Evolutionary conservation across 2,329 filamentous ascomycete species (phyloP).

Genomic region (Phoma sp.): DNA sequence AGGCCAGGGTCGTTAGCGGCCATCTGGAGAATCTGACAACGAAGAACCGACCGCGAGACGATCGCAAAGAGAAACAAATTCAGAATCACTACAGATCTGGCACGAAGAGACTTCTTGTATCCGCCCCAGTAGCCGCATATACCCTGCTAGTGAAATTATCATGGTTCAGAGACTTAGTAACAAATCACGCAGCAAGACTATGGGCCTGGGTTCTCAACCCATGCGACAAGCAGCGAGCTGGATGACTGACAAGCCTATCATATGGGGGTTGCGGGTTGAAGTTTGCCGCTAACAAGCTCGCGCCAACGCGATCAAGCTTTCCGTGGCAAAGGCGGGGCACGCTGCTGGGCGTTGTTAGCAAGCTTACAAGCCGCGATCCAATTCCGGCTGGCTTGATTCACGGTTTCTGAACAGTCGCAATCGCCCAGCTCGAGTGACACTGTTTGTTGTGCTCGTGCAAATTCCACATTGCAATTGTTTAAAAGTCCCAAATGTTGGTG

Average conservation of each 20-base stretch:
- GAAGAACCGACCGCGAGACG: too few relatives aligned
- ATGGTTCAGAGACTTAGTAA: neutral
- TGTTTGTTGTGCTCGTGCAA: too few relatives aligned
- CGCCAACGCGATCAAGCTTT: slow-evolving; percentile 13
- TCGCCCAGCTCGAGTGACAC: too few relatives aligned
- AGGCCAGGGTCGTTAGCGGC: slow-evolving; percentile 33
- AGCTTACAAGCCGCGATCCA: too few relatives aligned
- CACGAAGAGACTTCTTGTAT: slow-evolving; percentile 14
- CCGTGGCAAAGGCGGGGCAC: slow-evolving; percentile 1
- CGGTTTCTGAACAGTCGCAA: too few relatives aligned
- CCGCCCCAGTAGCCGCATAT: slow-evolving; percentile 8
- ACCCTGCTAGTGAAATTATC: slow-evolving; percentile 10
- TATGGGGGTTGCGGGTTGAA: neutral
- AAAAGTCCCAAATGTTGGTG: too few relatives aligned
- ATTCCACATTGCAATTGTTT: too few relatives aligned
- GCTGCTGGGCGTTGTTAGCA: neutral
- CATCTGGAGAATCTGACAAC: slow-evolving; percentile 10
- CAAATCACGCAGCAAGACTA: slow-evolving; percentile 1
- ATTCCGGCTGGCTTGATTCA: too few relatives aligned
- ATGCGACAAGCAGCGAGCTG: neutral
- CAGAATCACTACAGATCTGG: neutral
- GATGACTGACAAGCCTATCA: slow-evolving; percentile 7
- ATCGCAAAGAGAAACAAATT: neutral
- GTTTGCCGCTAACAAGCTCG: slow-evolving; percentile 14
- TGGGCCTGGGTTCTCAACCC: slow-evolving; percentile 1